Evolutionary conservation across 805 yeast species (phyloP).

Genomic region (Metschnikowia similis): DNA sequence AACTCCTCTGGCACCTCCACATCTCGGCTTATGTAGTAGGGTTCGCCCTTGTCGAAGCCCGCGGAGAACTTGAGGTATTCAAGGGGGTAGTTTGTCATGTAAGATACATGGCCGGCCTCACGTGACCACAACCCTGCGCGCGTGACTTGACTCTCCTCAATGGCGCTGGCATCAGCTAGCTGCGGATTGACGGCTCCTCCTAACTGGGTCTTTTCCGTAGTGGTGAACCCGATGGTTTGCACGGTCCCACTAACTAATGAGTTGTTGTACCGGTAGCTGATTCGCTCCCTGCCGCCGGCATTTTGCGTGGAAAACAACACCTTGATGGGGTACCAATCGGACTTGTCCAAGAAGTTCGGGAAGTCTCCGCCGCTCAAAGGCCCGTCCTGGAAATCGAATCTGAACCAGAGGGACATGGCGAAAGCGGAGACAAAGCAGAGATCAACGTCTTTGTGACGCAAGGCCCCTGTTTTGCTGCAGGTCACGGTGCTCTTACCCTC

Average conservation of each 20-base stretch:
- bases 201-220: not conserved
- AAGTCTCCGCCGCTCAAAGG: not conserved
- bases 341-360: constrained; percentile 5
- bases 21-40: constrained; percentile 5
- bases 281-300: not conserved
- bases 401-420: constrained; percentile 8
- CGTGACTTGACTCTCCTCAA: not conserved
- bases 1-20: constrained; percentile 3
- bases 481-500: not conserved
- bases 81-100: not conserved
- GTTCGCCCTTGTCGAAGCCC: constrained; percentile 3
- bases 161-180: not conserved
- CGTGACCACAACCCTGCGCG: not conserved
- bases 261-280: not conserved
- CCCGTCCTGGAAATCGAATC: constrained; percentile 7
- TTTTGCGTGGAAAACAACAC: not conserved
- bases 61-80: constrained; percentile 3
- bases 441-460: constrained; percentile 6
- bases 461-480: not conserved
- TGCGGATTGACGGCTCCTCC: not conserved
- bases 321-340: constrained; percentile 5
- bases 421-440: constrained; percentile 4
- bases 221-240: not conserved
- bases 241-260: not conserved
- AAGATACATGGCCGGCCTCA: not conserved